Evolutionary conservation across 164 flowering plant species (phyloP), one percentile per base, ranked within the genome.

Genomic region (Vitis riparia): DNA sequence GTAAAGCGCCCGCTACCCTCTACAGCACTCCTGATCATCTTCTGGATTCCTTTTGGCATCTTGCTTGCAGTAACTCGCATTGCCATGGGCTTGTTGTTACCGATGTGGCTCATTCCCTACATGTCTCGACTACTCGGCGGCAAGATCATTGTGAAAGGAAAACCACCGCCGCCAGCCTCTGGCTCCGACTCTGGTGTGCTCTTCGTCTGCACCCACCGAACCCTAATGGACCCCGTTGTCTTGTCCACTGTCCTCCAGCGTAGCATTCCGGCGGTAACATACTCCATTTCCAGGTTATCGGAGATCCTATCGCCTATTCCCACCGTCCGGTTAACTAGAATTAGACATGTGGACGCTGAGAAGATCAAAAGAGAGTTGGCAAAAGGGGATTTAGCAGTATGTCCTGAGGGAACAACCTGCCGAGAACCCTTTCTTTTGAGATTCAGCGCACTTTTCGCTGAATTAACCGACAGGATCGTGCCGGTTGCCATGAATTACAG

Each of bases 321-420:
- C 11, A 96, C 99, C 32, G 86, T 93, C 50, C 84, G 97, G 0
- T 63, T 96, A 23, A 91, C 97, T 0, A 67, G 99, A 32, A 76
- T 79, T 37, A 88, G 98, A 1, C 78, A 89, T 17, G 86, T 90
- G 37, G 99, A 96, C 59, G 97, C 95, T 0, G 84, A 82, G 16
- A 84, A 66, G 29, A 96, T 96, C 72, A 88, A 87, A 71, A 51
- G 52, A 3, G 81, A 86, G 52, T 73, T 96, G 44, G 57, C 78
- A 2, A 75, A 83, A 55, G 98, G 98, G 0, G 98, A 96, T 69
- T 79, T 96, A 0, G 95, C 79, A 0, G 97, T 96, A 11, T 96
- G 97, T 51, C 98, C 99, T 0, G 99, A 96, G 65, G 99, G 99
- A 9, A 96, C 99, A 29, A 96, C 99, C 0, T 96, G 99, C 53